Percentiles rank a stretch among this genome's conserved stretches.
Evolutionary conservation across 495 filamentous ascomycete species (phyloP).

Genomic region (Hypoxylon fuscum): DNA sequence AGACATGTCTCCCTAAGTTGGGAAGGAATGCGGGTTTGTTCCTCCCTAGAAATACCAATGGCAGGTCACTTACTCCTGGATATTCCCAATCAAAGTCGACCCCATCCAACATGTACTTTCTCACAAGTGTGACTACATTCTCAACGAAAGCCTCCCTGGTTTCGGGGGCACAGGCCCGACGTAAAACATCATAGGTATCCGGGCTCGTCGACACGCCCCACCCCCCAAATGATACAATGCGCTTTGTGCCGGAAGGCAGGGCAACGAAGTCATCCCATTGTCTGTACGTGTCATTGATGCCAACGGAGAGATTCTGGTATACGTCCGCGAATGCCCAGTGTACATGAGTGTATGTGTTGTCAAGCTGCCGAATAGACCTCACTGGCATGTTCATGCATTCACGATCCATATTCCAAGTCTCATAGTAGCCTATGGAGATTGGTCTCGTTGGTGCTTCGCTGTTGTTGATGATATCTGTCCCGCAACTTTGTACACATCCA

Average conservation of each 20-base stretch:
- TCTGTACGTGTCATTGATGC: slow-evolving; percentile 4
- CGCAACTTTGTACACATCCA: too few species aligned
- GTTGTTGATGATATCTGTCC: slow-evolving; percentile 43
- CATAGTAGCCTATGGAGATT: slow-evolving; percentile 43
- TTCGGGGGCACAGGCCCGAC: too few species aligned
- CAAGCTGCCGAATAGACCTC: too few species aligned
- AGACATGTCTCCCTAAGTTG: too few species aligned
- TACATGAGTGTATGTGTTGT: slow-evolving; percentile 34
- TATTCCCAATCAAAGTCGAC: slow-evolving; percentile 53
- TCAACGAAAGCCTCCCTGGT: slow-evolving; percentile 23
- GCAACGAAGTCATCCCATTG: slow-evolving; percentile 41
- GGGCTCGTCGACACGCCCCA: slow-evolving; percentile 43
- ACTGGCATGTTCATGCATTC: slow-evolving; percentile 31
- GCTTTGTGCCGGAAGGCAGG: slow-evolving; percentile 42
- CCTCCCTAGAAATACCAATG: too few species aligned
- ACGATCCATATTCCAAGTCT: slow-evolving; percentile 41
- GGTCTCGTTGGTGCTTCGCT: slow-evolving; percentile 6
- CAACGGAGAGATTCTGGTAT: slow-evolving; percentile 21
- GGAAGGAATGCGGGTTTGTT: too few species aligned
- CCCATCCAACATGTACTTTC: slow-evolving; percentile 49
- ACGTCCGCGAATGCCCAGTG: slow-evolving; percentile 45
- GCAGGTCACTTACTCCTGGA: slow-evolving; percentile 43
- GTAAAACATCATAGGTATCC: slow-evolving; percentile 34
- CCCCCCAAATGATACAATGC: slow-evolving; percentile 51
- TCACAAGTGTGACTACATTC: slow-evolving; percentile 37